These are phyloP conservation scores for Cyclostephanos invisitatus DNA, from an alignment of 108 stramenopile species.

Conservation along the genomic window DNA sequence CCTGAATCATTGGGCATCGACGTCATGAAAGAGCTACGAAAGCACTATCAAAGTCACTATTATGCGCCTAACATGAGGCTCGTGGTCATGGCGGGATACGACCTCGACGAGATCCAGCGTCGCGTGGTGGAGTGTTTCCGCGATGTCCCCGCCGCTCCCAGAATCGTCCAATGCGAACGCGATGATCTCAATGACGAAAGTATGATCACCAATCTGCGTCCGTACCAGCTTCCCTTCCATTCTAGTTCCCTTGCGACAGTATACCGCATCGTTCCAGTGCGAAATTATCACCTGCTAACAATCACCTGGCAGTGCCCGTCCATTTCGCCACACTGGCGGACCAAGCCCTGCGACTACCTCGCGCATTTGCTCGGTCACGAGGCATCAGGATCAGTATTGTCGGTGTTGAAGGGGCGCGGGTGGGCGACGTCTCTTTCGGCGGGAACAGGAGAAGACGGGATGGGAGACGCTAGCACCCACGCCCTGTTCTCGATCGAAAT, in stretches of 20 bases:
- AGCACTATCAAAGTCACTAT: slow-evolving; percentile 81
- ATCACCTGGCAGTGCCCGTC: slow-evolving; percentile 81
- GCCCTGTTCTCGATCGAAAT: slow-evolving; percentile 72
- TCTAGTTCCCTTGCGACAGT: slow-evolving; percentile 51
- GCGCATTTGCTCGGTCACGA: slow-evolving; percentile 88
- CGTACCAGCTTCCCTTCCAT: slow-evolving; percentile 62
- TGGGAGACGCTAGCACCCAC: slow-evolving; percentile 72
- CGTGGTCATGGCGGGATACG: slow-evolving; percentile 85
- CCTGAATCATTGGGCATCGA: slow-evolving; percentile 65
- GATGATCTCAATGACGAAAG: background rate
- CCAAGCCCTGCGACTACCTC: slow-evolving; percentile 78
- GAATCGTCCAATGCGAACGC: background rate
- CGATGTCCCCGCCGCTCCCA: slow-evolving; percentile 64
- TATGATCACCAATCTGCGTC: slow-evolving; percentile 30
- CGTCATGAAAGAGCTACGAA: slow-evolving; percentile 65
- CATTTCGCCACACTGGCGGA: slow-evolving; percentile 62
- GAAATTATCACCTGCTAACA: slow-evolving; percentile 63
- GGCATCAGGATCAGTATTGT: slow-evolving; percentile 72
- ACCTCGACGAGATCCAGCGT: slow-evolving; percentile 73
- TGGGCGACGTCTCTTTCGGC: slow-evolving; percentile 76
- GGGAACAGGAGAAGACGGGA: slow-evolving; percentile 77
- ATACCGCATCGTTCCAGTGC: slow-evolving; percentile 75
- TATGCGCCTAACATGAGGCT: slow-evolving; percentile 87
- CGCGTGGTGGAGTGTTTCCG: slow-evolving; percentile 65
- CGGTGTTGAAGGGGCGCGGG: slow-evolving; percentile 58